phyloP scores from a whole-genome alignment of 1,139 yeast species.

The Nadsonia starkeyi-henricii region DNA sequence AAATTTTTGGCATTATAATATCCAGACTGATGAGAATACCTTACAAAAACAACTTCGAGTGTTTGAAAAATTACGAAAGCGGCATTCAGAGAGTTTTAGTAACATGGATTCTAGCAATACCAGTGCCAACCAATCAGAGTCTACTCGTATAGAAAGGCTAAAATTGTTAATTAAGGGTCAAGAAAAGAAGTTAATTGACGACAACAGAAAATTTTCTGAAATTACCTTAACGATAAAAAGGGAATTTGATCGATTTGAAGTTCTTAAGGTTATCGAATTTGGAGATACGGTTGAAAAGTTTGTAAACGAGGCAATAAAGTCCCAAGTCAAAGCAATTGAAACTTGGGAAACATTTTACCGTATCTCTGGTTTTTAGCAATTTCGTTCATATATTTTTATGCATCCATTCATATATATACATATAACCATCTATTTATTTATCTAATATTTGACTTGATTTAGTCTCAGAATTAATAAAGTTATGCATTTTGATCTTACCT shows the following conservation, averaged over 20 bases:
- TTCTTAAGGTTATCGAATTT: slow-evolving; percentile 70
- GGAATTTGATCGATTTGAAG: slow-evolving; percentile 60
- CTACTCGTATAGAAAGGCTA: slow-evolving; percentile 26
- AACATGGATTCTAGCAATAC: slow-evolving; percentile 32
- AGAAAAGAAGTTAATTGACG: slow-evolving; percentile 41
- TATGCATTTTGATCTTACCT: too few relatives aligned
- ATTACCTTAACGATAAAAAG: slow-evolving; percentile 50
- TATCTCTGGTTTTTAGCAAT: background rate
- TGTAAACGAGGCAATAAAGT: slow-evolving; percentile 80
- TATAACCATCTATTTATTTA: too few relatives aligned
- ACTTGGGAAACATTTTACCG: slow-evolving; percentile 68
- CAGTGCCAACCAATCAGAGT: slow-evolving; percentile 31
- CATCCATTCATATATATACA: too few relatives aligned
- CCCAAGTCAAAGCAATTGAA: slow-evolving; percentile 90
- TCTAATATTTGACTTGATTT: too few relatives aligned
- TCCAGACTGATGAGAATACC: slow-evolving; percentile 60
- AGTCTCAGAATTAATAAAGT: too few relatives aligned
- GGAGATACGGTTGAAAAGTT: slow-evolving; percentile 82
- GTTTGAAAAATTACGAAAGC: slow-evolving; percentile 37
- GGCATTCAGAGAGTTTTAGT: slow-evolving; percentile 44
- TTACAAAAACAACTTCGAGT: slow-evolving; percentile 76
- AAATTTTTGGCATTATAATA: background rate
- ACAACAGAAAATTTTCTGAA: slow-evolving; percentile 45
- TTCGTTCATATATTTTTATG: too few relatives aligned
- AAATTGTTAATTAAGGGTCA: slow-evolving; percentile 45